Evolutionary conservation across 23 red algal species (phyloP).

Genomic region (Gracilaria gracilis): DNA sequence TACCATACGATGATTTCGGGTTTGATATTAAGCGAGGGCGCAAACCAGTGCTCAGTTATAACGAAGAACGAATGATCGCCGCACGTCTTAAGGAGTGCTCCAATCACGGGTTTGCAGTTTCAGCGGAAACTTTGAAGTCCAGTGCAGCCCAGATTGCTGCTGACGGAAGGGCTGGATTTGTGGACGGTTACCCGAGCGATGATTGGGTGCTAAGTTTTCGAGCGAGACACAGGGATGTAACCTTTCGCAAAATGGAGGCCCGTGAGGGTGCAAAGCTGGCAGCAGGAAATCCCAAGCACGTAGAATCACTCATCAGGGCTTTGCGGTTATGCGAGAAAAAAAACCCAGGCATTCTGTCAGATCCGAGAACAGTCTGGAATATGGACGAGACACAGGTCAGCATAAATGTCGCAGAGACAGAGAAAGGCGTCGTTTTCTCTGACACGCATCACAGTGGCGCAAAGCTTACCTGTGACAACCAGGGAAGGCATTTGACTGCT

Average conservation of each 20-base stretch:
- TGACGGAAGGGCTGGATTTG: too few relatives aligned
- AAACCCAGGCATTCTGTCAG: not conserved
- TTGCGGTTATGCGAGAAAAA: not conserved
- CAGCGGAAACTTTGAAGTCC: too few relatives aligned
- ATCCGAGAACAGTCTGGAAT: not conserved
- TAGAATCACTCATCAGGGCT: not conserved
- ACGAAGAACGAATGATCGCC: too few relatives aligned
- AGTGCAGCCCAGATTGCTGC: too few relatives aligned
- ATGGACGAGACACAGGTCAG: not conserved
- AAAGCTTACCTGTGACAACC: not conserved
- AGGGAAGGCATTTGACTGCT: conserved; percentile 14
- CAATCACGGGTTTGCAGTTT: too few relatives aligned
- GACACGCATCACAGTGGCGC: not conserved
- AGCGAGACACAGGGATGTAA: not conserved
- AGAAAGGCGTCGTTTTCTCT: not conserved
- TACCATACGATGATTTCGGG: too few relatives aligned
- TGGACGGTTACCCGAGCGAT: not conserved
- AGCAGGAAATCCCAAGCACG: not conserved
- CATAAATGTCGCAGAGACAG: not conserved
- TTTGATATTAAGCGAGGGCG: too few relatives aligned
- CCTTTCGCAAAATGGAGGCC: not conserved
- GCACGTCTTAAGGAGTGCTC: too few relatives aligned
- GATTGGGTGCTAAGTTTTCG: not conserved
- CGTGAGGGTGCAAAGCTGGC: not conserved
- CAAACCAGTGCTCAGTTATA: too few relatives aligned